phyloP scores from a whole-genome alignment of 805 yeast species.

The Metschnikowia amazonensis region DNA sequence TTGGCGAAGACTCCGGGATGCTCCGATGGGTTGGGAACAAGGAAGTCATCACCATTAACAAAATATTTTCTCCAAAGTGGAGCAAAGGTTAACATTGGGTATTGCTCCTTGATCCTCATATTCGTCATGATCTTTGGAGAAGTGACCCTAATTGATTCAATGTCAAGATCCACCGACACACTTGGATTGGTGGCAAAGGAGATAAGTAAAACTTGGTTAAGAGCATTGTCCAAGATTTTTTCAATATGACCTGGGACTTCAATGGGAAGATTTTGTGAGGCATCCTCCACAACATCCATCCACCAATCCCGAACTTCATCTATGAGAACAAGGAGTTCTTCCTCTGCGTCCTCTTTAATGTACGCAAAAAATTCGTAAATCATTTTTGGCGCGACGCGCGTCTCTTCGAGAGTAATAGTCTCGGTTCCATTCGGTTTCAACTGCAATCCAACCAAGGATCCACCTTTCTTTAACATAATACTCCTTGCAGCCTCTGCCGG shows the following conservation, averaged over 20 bases:
- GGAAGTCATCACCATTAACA: not conserved
- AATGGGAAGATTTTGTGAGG: not conserved
- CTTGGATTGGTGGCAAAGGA: not conserved
- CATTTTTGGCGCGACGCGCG: no score
- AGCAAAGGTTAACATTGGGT: not conserved
- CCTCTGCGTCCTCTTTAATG: no score
- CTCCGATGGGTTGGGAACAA: not conserved
- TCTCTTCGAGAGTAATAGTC: not conserved
- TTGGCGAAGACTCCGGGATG: not conserved
- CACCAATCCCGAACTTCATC: not conserved
- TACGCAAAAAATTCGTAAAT: no score
- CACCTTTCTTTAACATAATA: not conserved
- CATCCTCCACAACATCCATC: not conserved
- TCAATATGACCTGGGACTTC: not conserved
- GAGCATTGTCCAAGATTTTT: not conserved
- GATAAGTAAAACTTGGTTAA: not conserved
- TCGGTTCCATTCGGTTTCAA: not conserved
- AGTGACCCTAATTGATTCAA: not conserved
- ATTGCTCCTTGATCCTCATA: not conserved
- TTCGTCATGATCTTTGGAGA: no score
- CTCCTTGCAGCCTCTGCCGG: not conserved
- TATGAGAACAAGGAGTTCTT: no score
- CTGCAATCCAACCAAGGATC: not conserved
- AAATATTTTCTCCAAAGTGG: not conserved
- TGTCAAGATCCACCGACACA: not conserved